Conservation (phyloP, 1,284 basidiomycete genomes). For the Apiotrichum gracile region DNA sequence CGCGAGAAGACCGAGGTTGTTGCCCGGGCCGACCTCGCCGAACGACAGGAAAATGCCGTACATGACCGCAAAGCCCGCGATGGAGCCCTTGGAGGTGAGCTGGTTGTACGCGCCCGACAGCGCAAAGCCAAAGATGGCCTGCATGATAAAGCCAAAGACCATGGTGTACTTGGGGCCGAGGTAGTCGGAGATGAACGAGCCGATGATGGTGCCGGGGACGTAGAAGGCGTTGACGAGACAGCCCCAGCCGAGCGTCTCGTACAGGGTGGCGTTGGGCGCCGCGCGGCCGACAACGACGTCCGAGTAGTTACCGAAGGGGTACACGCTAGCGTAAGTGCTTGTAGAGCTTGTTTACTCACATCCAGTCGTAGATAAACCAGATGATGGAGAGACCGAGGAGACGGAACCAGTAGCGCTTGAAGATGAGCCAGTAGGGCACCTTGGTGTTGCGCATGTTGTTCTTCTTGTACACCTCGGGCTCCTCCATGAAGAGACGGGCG, state of each 20-base stretch:
- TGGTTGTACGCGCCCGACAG: constrained; percentile 70
- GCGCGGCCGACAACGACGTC: constrained; percentile 52
- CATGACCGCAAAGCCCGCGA: constrained; percentile 75
- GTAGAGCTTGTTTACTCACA: background rate
- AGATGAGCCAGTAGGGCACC: constrained; percentile 61
- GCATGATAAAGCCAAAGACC: constrained; percentile 64
- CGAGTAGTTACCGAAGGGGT: constrained; percentile 75
- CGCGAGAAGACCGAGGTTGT: constrained; percentile 72
- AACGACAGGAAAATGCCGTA: constrained; percentile 87
- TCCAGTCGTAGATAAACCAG: constrained; percentile 66
- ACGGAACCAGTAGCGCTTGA: constrained; percentile 62
- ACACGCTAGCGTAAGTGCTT: constrained; percentile 22
- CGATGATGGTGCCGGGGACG: constrained; percentile 34
- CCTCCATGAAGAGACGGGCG: constrained; percentile 80
- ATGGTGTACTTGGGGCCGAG: constrained; percentile 56
- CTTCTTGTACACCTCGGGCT: constrained; percentile 52
- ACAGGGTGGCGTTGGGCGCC: constrained; percentile 25
- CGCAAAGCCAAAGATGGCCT: constrained; percentile 75
- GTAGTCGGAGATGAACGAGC: constrained; percentile 35
- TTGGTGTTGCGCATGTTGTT: constrained; percentile 61
- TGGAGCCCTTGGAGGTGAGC: constrained; percentile 24
- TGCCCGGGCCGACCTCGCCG: constrained; percentile 65
- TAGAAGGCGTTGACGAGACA: constrained; percentile 51
- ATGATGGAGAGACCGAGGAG: constrained; percentile 23
- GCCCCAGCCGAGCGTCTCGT: constrained; percentile 40